Evolutionary conservation across 805 yeast genomes (phyloP), one percentile per base, ranked within the genome.

Genomic region (Candida insectalens): DNA sequence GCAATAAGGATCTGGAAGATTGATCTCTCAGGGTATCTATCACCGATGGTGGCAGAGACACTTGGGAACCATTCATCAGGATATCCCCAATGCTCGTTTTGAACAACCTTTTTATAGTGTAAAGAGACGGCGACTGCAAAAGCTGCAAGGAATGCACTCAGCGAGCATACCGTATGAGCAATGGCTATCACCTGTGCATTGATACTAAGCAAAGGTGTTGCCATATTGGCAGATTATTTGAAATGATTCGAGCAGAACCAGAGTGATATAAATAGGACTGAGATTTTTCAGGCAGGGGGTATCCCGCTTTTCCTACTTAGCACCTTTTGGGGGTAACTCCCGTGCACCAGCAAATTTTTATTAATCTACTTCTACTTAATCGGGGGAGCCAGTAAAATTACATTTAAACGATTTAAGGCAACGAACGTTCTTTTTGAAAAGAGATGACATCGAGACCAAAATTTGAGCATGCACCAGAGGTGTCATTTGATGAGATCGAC

Each of bases 21-120:
- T 2, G 95, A 83, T 44, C 98, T 66, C 59, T 92, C 98, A 0
- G 98, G 98, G 53, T 87, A 92, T 39, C 96, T 60, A 54, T 92
- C 98, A 29, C 98, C 98, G 51, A 92, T 92, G 2, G 98, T 74
- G 1, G 98, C 97, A 25, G 94, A 81, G 2, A 92, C 98, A 49
- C 94, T 80, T 2, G 98, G 98, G 53, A 92, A 89, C 97, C 98
- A 92, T 57, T 92, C 98, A 39, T 88, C 92, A 3, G 98, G 98
- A 52, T 85, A 92, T 1, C 95, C 94, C 51, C 65, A 88, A 42
- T 74, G 73, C 31, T 88, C 82, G 54, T 92, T 92, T 49, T 76
- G 67, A 8, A 92, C 95, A 51, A 92, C 92, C 53, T 92, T 87
- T 39, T 80, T 63, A 59, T 77, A 92, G 58, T 89, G 98, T 18